Conservation (phyloP, 495 filamentous ascomycete species). For the Aspergillus incahuasiensis region DNA sequence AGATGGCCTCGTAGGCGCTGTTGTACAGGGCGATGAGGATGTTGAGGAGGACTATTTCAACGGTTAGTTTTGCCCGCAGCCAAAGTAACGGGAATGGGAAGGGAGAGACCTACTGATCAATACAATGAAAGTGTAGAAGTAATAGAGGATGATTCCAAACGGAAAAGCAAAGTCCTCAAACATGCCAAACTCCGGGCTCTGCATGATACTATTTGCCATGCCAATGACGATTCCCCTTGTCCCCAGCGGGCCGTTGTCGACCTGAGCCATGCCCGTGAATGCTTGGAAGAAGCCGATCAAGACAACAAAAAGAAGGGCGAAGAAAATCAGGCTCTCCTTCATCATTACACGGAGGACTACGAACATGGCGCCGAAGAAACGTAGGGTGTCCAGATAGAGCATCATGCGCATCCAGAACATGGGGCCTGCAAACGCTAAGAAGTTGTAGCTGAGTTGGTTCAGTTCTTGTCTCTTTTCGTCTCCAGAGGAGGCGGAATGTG, state of each 20-base stretch:
- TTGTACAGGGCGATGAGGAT: conserved; percentile 97
- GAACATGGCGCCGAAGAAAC: conserved; percentile 97
- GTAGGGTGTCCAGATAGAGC: conserved; percentile 87
- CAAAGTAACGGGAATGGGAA: neutral
- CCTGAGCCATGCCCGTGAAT: conserved; percentile 88
- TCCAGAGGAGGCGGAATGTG: conserved; percentile 48
- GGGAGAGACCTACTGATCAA: conserved; percentile 60
- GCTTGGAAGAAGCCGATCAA: conserved; percentile 89
- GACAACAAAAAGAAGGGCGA: conserved; percentile 83
- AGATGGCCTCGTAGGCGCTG: conserved; percentile 92
- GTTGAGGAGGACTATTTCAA: conserved; percentile 67
- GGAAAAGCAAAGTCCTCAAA: conserved; percentile 76
- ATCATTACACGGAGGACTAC: conserved; percentile 98
- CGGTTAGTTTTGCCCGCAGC: conserved; percentile 18
- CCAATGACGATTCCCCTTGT: conserved; percentile 74
- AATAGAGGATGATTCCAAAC: conserved; percentile 87
- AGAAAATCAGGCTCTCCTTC: conserved; percentile 97
- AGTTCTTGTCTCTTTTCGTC: conserved; percentile 55
- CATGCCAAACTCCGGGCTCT: conserved; percentile 81
- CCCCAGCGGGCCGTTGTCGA: conserved; percentile 59
- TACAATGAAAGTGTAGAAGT: conserved; percentile 94
- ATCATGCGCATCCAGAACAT: conserved; percentile 97
- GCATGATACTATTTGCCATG: conserved; percentile 89
- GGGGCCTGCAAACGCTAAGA: conserved; percentile 82
- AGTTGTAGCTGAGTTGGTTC: conserved; percentile 86